phyloP scores from a whole-genome alignment of 352 stramenopile genomes.

The Phytophthora litchii region DNA sequence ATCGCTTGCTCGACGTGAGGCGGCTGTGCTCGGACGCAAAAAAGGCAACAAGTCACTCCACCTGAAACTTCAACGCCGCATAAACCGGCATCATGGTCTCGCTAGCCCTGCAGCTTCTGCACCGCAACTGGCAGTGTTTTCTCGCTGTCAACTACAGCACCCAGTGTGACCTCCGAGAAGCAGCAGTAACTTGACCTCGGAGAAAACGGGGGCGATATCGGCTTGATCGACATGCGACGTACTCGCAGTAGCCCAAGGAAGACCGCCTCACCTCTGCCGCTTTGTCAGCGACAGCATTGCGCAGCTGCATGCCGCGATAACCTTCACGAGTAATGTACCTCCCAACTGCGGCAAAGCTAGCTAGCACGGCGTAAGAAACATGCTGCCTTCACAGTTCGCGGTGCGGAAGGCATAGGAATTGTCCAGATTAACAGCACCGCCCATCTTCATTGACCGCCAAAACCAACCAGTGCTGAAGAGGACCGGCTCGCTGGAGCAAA shows the following conservation, averaged over 20 bases:
- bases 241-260: background rate
- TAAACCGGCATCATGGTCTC: slow-evolving; percentile 1
- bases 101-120: slow-evolving; percentile 5
- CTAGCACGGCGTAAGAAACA: slow-evolving; percentile 11
- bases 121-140: slow-evolving; percentile 3
- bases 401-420: background rate
- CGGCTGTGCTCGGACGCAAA: slow-evolving; percentile 20
- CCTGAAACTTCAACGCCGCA: slow-evolving; percentile 28
- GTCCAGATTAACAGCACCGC: background rate
- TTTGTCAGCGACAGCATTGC: slow-evolving; percentile 14
- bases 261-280: slow-evolving; percentile 10
- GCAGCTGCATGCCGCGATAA: slow-evolving; percentile 19
- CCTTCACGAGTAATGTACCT: background rate
- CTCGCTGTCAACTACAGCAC: background rate
- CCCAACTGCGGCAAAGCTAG: slow-evolving; percentile 7
- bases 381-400: background rate
- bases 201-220: background rate
- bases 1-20: slow-evolving; percentile 18
- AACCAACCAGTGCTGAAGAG: background rate
- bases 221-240: background rate
- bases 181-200: background rate
- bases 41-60: slow-evolving; percentile 27
- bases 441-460: background rate
- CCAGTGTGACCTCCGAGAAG: too few species aligned
- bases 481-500: background rate